phyloP scores from a whole-genome alignment of 1,139 yeast genomes.

The Scheffersomyces parashehatae region DNA sequence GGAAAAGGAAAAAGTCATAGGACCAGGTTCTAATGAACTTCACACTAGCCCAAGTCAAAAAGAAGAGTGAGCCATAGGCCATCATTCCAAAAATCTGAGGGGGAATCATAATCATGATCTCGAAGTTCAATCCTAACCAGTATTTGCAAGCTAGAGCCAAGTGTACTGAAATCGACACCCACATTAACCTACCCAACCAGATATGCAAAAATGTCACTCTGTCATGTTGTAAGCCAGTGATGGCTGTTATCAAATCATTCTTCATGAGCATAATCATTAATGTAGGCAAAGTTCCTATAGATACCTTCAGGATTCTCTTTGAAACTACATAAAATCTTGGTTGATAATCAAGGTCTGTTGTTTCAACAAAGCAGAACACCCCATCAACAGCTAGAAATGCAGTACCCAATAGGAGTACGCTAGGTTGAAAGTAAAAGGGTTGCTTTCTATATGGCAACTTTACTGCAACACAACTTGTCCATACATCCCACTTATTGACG shows the following conservation, averaged over 20 bases:
- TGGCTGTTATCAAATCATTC: conserved; percentile 35
- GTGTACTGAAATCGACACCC: conserved; percentile 35
- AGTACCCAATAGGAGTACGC: conserved; percentile 26
- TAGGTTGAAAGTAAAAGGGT: conserved; percentile 35
- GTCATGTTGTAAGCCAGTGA: conserved; percentile 42
- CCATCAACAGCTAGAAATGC: conserved; percentile 29
- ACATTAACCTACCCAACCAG: conserved; percentile 42
- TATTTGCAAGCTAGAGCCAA: conserved; percentile 28
- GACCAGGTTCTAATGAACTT: conserved; percentile 35
- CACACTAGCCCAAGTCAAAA: conserved; percentile 35
- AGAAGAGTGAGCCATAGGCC: conserved; percentile 36
- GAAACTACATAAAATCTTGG: conserved; percentile 37
- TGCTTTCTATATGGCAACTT: conserved; percentile 15
- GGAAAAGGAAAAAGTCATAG: conserved; percentile 41
- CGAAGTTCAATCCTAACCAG: conserved; percentile 39
- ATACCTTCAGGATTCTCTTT: conserved; percentile 40
- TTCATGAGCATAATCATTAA: conserved; percentile 34
- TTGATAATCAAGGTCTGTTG: conserved; percentile 36
- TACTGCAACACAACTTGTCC: conserved; percentile 23
- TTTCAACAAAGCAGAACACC: conserved; percentile 23
- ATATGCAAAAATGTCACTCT: conserved; percentile 36
- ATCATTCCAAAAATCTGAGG: conserved; percentile 50
- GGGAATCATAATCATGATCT: conserved; percentile 40
- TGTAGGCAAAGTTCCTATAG: conserved; percentile 37
- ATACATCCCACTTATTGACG: conserved; percentile 21